Base-by-base conservation (phyloP, 805 yeast genomes). In the Sugiyamaella valdiviana region DNA sequence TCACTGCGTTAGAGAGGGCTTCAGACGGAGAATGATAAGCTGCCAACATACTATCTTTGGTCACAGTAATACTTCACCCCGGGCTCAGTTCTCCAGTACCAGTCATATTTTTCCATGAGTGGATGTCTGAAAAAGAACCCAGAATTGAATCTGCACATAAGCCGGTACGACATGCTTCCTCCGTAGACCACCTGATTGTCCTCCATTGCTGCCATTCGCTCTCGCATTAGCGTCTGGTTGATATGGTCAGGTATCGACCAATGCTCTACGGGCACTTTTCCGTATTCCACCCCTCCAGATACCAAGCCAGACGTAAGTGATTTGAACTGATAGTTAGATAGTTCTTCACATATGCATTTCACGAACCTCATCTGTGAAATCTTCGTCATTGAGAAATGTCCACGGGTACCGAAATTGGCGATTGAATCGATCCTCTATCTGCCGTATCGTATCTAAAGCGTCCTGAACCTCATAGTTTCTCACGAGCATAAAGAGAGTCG, bases 81-180 rank as follows among this genome's bases (percentile, higher is more conserved):
- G 0, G 99, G 99, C 65, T 91, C 99, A 10, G 91, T 96, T 54
- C 99, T 76, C 80, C 95, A 90, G 69, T 91, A 91, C 74, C 83
- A 93, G 52, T 88, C 91, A 68, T 85, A 93, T 29, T 82, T 73
- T 40, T 71, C 64, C 57, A 90, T 67, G 40, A 88, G 63, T 49
- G 80, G 79, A 61, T 89, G 95, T 62, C 85, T 78, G 70, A 79
- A 91, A 69, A 93, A 93, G 63, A 75, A 85, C 0, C 98, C 97
- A 2, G 95, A 83, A 63, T 93, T 91, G 70, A 84, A 91, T 36
- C 96, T 76, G 66, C 98, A 93, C 98, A 93, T 93, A 65, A 91
- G 90, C 62, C 97, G 77, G 61, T 85, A 85, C 1, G 87, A 79
- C 54, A 69, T 64, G 1, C 85, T 78, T 24, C 69, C 75, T 1